These are phyloP conservation scores for Pycnococcus provasolii DNA, from an alignment of 139 green algal species.

Conservation along the genomic window DNA sequence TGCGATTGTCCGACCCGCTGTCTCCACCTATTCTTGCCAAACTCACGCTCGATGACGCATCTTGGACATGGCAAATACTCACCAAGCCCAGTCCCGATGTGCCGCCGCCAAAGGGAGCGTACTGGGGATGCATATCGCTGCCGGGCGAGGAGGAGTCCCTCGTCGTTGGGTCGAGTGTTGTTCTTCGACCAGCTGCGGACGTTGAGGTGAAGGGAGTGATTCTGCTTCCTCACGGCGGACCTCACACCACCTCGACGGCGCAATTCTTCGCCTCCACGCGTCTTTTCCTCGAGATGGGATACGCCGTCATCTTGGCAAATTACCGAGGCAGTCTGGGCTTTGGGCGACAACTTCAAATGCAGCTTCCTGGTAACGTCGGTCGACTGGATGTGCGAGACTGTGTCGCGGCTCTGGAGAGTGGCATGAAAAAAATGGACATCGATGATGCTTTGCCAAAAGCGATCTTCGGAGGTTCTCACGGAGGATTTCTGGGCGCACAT, in stretches of 20 bases:
- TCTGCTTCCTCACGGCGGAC: neutral
- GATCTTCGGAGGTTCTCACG: slow-evolving; percentile 68
- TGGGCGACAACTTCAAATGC: neutral
- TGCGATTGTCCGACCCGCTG: too few relatives aligned
- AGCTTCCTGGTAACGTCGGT: neutral
- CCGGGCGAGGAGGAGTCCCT: neutral
- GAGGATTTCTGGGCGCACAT: slow-evolving; percentile 69
- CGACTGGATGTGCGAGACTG: slow-evolving; percentile 66
- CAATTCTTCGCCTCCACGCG: neutral
- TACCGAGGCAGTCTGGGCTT: neutral
- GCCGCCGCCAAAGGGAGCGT: too few relatives aligned
- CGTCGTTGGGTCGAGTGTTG: neutral
- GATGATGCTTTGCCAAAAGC: neutral
- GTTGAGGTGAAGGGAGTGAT: neutral
- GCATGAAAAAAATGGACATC: slow-evolving; percentile 24
- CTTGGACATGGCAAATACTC: neutral
- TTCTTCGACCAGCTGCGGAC: neutral
- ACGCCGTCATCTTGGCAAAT: neutral
- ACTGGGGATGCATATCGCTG: neutral
- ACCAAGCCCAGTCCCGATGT: neutral
- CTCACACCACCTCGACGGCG: neutral
- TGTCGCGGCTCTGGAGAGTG: slow-evolving; percentile 47
- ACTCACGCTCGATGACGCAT: neutral
- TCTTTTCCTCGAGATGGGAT: neutral
- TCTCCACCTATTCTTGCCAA: too few relatives aligned